Percentiles rank a stretch among this genome's conserved stretches.
Conservation (phyloP, 805 yeast species). For the Yarrowia sp. region DNA sequence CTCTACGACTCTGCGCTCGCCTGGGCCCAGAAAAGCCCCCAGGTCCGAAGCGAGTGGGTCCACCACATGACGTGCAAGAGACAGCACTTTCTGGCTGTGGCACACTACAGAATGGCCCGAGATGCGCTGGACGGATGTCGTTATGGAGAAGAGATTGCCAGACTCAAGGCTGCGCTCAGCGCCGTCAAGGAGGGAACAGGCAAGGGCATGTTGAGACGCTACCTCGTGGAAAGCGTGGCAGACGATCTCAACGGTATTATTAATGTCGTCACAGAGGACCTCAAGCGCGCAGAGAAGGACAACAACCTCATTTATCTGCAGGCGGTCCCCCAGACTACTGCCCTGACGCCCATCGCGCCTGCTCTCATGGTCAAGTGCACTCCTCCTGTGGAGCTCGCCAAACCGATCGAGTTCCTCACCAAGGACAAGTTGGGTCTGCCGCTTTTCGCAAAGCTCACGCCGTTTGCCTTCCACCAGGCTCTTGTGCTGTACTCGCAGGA, state of each 20-base stretch:
- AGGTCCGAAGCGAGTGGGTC: constrained; percentile 62
- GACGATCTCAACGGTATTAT: constrained; percentile 55
- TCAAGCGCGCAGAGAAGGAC: constrained; percentile 65
- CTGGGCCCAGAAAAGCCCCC: constrained; percentile 48
- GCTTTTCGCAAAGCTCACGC: constrained; percentile 63
- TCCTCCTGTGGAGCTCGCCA: constrained; percentile 42
- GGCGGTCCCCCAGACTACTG: constrained; percentile 50
- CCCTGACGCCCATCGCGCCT: constrained; percentile 42
- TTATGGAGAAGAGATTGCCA: constrained; percentile 71
- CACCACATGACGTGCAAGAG: constrained; percentile 58
- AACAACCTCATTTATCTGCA: constrained; percentile 77
- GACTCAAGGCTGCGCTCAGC: constrained; percentile 47
- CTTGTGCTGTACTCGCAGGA: constrained; percentile 63
- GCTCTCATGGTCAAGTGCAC: constrained; percentile 57
- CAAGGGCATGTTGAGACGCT: constrained; percentile 40
- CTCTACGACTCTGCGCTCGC: constrained; percentile 51
- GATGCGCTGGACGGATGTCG: constrained; percentile 48
- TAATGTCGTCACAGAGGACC: constrained; percentile 45
- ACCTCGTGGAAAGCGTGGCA: constrained; percentile 45
- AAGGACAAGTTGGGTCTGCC: constrained; percentile 31
- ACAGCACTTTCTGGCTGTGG: constrained; percentile 67
- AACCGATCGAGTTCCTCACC: constrained; percentile 37
- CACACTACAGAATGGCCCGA: constrained; percentile 61
- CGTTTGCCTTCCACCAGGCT: constrained; percentile 61
- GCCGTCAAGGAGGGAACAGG: constrained; percentile 37